Percentiles rank a stretch among this genome's conserved stretches.
Evolutionary conservation across 192 early-diverging fungal species (phyloP).

Genomic region (Coemansia sp.): DNA sequence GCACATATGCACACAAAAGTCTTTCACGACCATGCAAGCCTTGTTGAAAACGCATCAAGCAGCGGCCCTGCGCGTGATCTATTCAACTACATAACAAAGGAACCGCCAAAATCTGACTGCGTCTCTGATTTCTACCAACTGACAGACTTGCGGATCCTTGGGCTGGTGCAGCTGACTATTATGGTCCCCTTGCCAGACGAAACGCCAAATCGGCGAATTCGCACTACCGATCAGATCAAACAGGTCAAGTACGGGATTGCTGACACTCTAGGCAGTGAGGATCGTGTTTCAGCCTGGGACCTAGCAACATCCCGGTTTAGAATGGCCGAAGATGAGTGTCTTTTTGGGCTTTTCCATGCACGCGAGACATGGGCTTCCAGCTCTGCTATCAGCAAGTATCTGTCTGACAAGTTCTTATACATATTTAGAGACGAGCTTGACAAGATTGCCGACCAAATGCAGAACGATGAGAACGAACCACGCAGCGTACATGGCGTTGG

Average conservation of each 20-base stretch:
- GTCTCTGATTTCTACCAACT: slow-evolving; percentile 71
- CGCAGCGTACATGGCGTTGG: slow-evolving; percentile 5
- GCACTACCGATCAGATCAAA: slow-evolving; percentile 83
- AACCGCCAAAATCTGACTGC: slow-evolving; percentile 64
- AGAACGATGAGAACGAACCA: slow-evolving; percentile 28
- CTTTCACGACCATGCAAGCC: slow-evolving; percentile 52
- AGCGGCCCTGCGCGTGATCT: slow-evolving; percentile 38
- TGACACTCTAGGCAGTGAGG: slow-evolving; percentile 70
- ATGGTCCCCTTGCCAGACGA: slow-evolving; percentile 81
- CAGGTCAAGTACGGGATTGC: slow-evolving; percentile 86
- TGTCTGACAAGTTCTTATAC: slow-evolving; percentile 69
- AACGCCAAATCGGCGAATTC: slow-evolving; percentile 73
- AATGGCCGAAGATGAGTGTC: slow-evolving; percentile 80
- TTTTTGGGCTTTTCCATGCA: slow-evolving; percentile 89
- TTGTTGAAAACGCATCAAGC: slow-evolving; percentile 33
- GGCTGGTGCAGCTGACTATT: slow-evolving; percentile 89
- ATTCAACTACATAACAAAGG: slow-evolving; percentile 52
- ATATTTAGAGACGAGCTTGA: slow-evolving; percentile 75
- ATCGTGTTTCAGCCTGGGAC: slow-evolving; percentile 81
- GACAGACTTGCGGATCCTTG: slow-evolving; percentile 75
- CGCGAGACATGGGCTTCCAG: slow-evolving; percentile 56
- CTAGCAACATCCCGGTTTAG: slow-evolving; percentile 82
- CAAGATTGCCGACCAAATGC: slow-evolving; percentile 58
- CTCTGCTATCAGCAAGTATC: slow-evolving; percentile 60
- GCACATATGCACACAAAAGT: slow-evolving; percentile 57